These are phyloP conservation scores for Pleurotus cornucopiae DNA, from an alignment of 768 basidiomycete species.

Conservation along the genomic window DNA sequence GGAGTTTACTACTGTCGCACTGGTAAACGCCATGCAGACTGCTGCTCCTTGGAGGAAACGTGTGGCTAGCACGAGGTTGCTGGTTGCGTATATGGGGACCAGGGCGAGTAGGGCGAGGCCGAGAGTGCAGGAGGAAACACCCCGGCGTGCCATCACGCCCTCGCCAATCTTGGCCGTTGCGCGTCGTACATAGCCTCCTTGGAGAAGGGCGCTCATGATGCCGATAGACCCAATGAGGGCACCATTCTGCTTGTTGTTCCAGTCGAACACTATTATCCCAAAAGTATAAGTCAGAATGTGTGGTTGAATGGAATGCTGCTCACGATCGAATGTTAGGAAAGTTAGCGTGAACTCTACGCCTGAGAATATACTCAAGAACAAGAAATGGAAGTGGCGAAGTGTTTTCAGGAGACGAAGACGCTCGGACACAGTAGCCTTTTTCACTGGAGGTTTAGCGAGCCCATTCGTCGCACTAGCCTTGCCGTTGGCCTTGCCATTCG, in stretches of 20 bases:
- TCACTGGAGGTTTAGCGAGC: slow-evolving; percentile 21
- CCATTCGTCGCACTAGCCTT: slow-evolving; percentile 15
- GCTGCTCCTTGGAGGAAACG: slow-evolving; percentile 66
- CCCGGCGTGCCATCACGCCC: slow-evolving; percentile 77
- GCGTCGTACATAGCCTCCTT: slow-evolving; percentile 93
- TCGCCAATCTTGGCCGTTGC: slow-evolving; percentile 73
- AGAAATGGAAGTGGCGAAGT: slow-evolving; percentile 70
- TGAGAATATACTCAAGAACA: slow-evolving; percentile 88
- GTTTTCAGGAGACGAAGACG: slow-evolving; percentile 54
- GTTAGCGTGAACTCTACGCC: slow-evolving; percentile 96
- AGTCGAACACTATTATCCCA: slow-evolving; percentile 67
- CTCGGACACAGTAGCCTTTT: slow-evolving; percentile 33
- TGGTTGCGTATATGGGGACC: slow-evolving; percentile 54
- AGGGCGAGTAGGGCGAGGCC: slow-evolving; percentile 69
- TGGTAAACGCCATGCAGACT: slow-evolving; percentile 86
- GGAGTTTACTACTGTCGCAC: slow-evolving; percentile 92
- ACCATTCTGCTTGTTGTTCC: slow-evolving; percentile 88
- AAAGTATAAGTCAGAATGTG: neutral
- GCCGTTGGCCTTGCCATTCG: slow-evolving; percentile 13
- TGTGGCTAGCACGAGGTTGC: slow-evolving; percentile 39
- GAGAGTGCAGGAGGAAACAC: slow-evolving; percentile 67
- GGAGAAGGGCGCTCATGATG: slow-evolving; percentile 82
- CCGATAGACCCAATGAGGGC: slow-evolving; percentile 84
- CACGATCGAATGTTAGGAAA: slow-evolving; percentile 88
- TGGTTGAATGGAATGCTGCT: slow-evolving; percentile 23